Conservation (phyloP, 345 rosid species). For the Linum trigynum region DNA sequence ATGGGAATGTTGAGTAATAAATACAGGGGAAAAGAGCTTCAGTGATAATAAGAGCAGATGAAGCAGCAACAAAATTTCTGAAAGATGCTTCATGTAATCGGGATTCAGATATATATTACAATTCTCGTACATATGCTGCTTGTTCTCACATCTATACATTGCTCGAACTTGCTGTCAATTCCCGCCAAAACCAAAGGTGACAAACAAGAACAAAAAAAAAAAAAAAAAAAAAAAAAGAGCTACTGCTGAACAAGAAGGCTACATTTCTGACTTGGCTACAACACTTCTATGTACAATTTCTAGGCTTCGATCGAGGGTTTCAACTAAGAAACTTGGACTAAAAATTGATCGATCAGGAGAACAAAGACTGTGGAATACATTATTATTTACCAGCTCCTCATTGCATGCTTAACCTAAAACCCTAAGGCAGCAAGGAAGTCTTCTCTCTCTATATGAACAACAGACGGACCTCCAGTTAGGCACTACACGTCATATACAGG, state of each 20-base stretch:
- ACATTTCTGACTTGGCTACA: background rate
- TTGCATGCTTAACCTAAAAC: conserved; percentile 37
- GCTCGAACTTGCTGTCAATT: background rate
- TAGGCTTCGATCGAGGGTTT: background rate
- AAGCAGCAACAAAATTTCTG: no score
- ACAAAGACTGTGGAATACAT: background rate
- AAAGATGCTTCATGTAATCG: no score
- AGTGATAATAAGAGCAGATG: no score
- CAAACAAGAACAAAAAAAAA: background rate
- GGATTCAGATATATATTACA: conserved; percentile 21
- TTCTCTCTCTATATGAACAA: conserved; percentile 4
- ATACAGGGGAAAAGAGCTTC: no score
- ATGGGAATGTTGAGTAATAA: conserved; percentile 20
- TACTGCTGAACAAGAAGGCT: background rate
- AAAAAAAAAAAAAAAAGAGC: background rate
- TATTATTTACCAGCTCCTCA: conserved; percentile 13
- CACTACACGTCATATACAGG: conserved; percentile 12
- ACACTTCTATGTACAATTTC: conserved; percentile 3
- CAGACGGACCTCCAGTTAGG: conserved; percentile 24
- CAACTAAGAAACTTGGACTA: background rate
- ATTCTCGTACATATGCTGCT: background rate
- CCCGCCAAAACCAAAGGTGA: background rate
- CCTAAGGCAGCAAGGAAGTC: conserved; percentile 27
- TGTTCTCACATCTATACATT: background rate
- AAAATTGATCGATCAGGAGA: background rate